Conservation (phyloP, 1,284 basidiomycete genomes). For the Agaricales sp. region DNA sequence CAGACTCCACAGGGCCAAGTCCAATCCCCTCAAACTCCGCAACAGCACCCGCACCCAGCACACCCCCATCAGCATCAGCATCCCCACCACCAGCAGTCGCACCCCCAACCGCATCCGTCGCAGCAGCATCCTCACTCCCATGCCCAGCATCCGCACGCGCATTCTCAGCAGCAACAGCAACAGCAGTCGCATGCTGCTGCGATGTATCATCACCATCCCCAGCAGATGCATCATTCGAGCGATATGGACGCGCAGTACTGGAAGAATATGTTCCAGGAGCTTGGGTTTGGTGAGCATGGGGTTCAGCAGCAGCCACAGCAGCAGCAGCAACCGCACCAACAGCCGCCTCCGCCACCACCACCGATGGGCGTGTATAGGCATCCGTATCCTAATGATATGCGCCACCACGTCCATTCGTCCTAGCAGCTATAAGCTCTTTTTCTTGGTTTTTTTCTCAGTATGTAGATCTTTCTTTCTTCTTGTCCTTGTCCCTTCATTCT, state of each 20-base stretch:
- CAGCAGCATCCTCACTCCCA: background rate
- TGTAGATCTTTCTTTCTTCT: too few relatives aligned
- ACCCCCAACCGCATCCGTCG: background rate
- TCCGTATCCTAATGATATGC: background rate
- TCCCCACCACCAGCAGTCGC: background rate
- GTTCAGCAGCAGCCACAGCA: too few relatives aligned
- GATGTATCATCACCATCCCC: slow-evolving; percentile 12
- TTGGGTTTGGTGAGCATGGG: slow-evolving; percentile 42
- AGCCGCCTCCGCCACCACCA: slow-evolving; percentile 8
- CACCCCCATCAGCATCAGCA: background rate
- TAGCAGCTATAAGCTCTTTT: background rate
- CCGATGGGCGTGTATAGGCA: slow-evolving; percentile 5
- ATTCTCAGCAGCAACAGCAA: background rate
- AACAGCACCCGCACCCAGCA: background rate
- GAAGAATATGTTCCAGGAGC: slow-evolving; percentile 59
- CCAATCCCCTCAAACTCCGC: background rate
- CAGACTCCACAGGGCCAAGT: background rate
- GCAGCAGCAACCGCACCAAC: too few relatives aligned
- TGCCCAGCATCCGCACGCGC: background rate
- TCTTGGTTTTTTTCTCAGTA: too few relatives aligned
- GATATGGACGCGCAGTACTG: slow-evolving; percentile 55
- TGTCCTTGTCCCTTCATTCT: too few relatives aligned
- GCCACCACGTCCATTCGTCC: background rate
- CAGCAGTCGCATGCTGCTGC: slow-evolving; percentile 4
- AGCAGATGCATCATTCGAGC: slow-evolving; percentile 27